Conservation (phyloP, 257 asterid species). For the Solanum chiquidenum region DNA sequence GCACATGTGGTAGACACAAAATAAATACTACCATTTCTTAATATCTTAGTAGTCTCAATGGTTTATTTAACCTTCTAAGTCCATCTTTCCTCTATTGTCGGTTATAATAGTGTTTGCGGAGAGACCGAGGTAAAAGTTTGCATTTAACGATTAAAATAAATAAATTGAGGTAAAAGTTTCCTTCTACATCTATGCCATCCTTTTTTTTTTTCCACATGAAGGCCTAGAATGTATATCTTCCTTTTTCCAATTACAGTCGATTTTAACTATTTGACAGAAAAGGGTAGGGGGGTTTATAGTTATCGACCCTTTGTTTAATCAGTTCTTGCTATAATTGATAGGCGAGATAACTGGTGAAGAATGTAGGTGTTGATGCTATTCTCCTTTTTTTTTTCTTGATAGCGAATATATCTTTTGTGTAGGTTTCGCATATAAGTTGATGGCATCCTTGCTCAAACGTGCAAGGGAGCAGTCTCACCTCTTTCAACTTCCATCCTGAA, state of each 20-base stretch:
- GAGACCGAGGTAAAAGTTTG: background rate
- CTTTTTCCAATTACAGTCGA: background rate
- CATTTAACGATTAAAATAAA: background rate
- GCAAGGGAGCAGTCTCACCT: background rate
- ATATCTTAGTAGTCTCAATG: background rate
- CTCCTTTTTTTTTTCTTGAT: background rate
- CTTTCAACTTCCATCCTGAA: background rate
- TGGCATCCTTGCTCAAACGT: background rate
- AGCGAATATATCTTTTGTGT: background rate
- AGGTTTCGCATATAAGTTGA: background rate
- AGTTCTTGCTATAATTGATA: background rate
- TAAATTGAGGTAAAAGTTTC: background rate
- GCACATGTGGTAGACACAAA: background rate
- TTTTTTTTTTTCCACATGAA: background rate
- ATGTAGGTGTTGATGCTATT: background rate
- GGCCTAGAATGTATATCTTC: background rate
- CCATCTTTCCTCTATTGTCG: slow-evolving; percentile 1
- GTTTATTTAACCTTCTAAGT: background rate
- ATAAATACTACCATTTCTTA: background rate
- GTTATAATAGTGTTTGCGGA: background rate
- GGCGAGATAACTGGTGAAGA: background rate
- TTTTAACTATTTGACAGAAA: background rate
- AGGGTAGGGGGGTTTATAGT: background rate
- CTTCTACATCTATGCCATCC: background rate
- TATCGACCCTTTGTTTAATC: background rate